Percentiles rank a stretch among this genome's conserved stretches.
These are phyloP conservation scores for Aspergillus candidus DNA, from an alignment of 2,329 filamentous ascomycete genomes.

Conservation along the genomic window DNA sequence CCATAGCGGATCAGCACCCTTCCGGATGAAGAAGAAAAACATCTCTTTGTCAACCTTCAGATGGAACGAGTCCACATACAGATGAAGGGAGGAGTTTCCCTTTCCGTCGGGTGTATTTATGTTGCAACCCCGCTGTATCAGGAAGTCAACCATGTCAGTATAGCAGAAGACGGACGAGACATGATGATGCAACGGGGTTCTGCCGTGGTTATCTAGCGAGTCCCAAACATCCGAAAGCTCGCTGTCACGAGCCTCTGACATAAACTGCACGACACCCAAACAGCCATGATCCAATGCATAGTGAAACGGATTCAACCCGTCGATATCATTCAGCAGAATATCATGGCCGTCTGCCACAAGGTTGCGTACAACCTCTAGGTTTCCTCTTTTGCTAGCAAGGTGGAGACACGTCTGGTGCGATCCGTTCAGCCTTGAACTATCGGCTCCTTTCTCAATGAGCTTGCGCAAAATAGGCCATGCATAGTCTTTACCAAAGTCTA, in stretches of 20 bases:
- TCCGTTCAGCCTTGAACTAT: conserved; percentile 7
- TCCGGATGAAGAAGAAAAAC: conserved; percentile 5
- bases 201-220: conserved; percentile 7
- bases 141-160: conserved; percentile 4
- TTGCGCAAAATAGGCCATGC: conserved; percentile 7
- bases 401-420: conserved; percentile 13
- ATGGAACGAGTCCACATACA: conserved; percentile 11
- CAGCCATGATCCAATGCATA: conserved; percentile 1
- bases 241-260: conserved; percentile 2
- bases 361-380: conserved; percentile 11
- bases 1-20: conserved; percentile 7
- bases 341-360: conserved; percentile 8
- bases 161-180: conserved; percentile 7
- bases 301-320: conserved; percentile 9
- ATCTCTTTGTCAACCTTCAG: conserved; percentile 5
- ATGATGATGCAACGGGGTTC: conserved; percentile 11
- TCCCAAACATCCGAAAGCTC: conserved; percentile 7
- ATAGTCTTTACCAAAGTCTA: conserved; percentile 7
- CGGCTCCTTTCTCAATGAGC: conserved; percentile 10
- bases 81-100: conserved; percentile 9
- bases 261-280: conserved; percentile 6
- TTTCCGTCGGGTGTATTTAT: conserved; percentile 7
- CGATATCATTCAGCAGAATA: conserved; percentile 7
- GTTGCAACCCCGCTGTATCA: conserved; percentile 10
- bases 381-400: conserved; percentile 11